Evolutionary conservation across 139 green algal species (phyloP), one percentile per base, ranked within the genome.

Genomic region (Chlorella sp.): DNA sequence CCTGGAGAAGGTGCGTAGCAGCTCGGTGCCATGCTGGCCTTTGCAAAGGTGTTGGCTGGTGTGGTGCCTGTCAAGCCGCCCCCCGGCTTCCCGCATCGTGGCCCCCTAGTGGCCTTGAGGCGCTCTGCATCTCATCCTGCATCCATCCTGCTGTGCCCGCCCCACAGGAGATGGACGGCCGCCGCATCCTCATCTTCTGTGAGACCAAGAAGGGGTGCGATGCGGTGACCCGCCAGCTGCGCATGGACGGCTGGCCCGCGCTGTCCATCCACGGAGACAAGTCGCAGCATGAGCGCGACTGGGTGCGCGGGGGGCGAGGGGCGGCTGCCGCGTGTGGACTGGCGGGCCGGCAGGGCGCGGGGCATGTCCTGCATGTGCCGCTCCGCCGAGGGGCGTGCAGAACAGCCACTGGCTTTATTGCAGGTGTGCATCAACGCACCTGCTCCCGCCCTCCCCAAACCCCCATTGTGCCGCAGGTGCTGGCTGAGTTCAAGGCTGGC

Each of bases 241-340:
- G 96, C 48, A 94, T 85, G 76, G 96, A 98, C 75, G 92, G 94
- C 67, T 98, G 92, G 91, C 94, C 94, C 24, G 94, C 95, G 22
- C 89, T 98, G 26, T 94, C 92, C 44, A 94, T 98, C 83, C 95
- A 98, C 87, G 97, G 97, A 40, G 97, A 99, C 91, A 99, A 98
- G 90, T 93, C 85, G 41, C 97, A 99, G 91, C 90, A 94, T 44
- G 97, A 98, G 89, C 89, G 97, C n/a, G 95, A 98, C 81, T 98
- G 95, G 95, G 94, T 60, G 51, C 16, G 51, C 11, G 24, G 51
- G 51, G 51, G 51, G 51, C 51, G 11, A 8, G 11, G 8, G 8
- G 46, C 46, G 46, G n/a, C n/a, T n/a, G n/a, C n/a, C n/a, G n/a
- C n/a, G n/a, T n/a, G n/a, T n/a, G n/a, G n/a, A n/a, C n/a, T n/a